Evolutionary conservation across 208 protist species (phyloP).

Genomic region (Crithidia thermophila): DNA sequence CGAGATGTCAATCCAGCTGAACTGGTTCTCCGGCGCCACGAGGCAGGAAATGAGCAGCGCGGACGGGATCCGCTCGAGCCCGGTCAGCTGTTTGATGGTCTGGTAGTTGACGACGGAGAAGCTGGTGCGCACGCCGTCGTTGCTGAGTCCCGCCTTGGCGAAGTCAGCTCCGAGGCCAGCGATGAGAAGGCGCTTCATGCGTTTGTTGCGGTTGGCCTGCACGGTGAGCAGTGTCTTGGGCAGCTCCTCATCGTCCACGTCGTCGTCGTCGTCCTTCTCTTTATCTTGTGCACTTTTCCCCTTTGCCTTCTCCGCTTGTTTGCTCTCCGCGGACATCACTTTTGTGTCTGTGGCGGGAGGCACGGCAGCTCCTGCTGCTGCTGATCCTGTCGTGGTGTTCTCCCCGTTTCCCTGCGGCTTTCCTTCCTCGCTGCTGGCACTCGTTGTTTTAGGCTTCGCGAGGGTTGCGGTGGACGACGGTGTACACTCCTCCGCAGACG

Average conservation of each 20-base stretch:
- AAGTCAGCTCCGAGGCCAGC: conserved; percentile 53
- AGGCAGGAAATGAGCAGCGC: conserved; percentile 71
- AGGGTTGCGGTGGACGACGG: not conserved
- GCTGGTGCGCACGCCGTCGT: conserved; percentile 58
- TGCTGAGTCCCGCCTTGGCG: conserved; percentile 45
- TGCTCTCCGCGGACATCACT: not conserved
- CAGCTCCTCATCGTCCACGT: conserved; percentile 11
- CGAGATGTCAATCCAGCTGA: conserved; percentile 72
- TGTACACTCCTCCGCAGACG: not conserved
- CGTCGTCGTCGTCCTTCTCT: not conserved
- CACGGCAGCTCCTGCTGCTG: not conserved
- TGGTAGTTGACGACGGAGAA: conserved; percentile 65
- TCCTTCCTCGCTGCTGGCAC: not conserved
- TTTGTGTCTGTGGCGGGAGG: not conserved
- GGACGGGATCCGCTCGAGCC: conserved; percentile 51
- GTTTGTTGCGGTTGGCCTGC: conserved; percentile 38
- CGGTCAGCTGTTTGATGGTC: conserved; percentile 59
- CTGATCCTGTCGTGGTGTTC: not conserved
- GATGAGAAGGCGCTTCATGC: conserved; percentile 52
- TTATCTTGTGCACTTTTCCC: no score
- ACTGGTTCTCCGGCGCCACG: conserved; percentile 26
- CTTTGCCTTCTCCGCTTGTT: no score
- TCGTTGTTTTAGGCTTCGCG: not conserved
- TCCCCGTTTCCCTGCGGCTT: not conserved
- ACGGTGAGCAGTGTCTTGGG: conserved; percentile 4